phyloP scores from a whole-genome alignment of 2,329 filamentous ascomycete species.

The Botrytis pseudocinerea region DNA sequence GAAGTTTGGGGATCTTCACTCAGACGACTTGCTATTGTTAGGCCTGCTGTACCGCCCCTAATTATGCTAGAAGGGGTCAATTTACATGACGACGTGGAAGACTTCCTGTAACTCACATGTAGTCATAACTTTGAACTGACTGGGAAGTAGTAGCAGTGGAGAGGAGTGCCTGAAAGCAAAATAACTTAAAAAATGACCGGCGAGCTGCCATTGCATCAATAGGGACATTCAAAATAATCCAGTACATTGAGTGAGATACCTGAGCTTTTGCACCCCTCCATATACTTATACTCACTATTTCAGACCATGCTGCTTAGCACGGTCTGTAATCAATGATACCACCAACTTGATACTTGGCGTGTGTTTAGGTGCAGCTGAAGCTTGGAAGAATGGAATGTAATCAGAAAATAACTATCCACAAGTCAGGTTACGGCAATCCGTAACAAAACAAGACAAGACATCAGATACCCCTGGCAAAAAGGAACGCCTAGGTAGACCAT shows the following conservation, averaged over 20 bases:
- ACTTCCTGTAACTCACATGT: background rate
- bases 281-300: background rate
- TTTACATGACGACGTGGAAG: background rate
- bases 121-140: slow-evolving; percentile 10
- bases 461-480: background rate
- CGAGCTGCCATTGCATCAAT: background rate
- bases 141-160: background rate
- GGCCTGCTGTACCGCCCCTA: slow-evolving; percentile 5
- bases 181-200: background rate
- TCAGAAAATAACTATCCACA: background rate
- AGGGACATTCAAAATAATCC: background rate
- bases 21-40: slow-evolving; percentile 27
- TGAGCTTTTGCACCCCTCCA: background rate
- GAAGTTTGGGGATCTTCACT: slow-evolving; percentile 21
- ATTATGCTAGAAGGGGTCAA: slow-evolving; percentile 5
- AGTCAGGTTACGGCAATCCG: background rate
- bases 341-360: slow-evolving; percentile 3
- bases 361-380: background rate
- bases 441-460: background rate
- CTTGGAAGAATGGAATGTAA: background rate
- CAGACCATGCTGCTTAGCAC: background rate
- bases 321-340: background rate
- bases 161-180: slow-evolving; percentile 3
- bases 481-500: background rate
- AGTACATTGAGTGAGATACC: background rate